Evolutionary conservation across 2,329 filamentous ascomycete genomes (phyloP).

Genomic region (Akanthomyces uredinophilus): DNA sequence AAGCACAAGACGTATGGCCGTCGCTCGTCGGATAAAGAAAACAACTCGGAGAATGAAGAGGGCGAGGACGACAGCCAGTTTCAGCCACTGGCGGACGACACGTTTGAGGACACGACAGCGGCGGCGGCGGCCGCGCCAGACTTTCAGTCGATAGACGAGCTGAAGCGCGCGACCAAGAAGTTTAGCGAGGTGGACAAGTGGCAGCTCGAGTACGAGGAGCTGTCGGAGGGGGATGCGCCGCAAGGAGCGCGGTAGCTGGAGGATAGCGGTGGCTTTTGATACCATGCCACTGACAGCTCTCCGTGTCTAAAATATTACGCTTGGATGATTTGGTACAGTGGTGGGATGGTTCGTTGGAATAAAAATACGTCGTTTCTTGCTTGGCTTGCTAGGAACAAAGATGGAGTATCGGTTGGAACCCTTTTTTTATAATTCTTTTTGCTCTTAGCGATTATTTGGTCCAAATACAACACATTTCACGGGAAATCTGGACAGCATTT

Average conservation of each 20-base stretch:
- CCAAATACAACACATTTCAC: neutral
- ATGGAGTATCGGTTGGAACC: neutral
- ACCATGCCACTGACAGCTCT: neutral
- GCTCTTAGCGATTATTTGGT: conserved; percentile 4
- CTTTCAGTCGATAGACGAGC: conserved; percentile 43
- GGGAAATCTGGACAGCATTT: neutral
- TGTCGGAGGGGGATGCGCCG: conserved; percentile 35
- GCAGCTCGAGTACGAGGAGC: conserved; percentile 63
- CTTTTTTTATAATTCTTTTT: neutral
- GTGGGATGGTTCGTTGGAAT: neutral
- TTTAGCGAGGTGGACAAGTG: conserved; percentile 66
- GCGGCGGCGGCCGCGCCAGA: conserved; percentile 31
- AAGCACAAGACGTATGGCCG: conserved; percentile 45
- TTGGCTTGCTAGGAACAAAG: neutral
- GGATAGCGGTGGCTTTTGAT: neutral
- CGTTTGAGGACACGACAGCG: conserved; percentile 32
- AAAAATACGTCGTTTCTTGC: neutral
- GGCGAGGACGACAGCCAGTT: conserved; percentile 31
- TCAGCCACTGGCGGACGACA: conserved; percentile 41
- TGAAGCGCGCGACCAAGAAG: conserved; percentile 55
- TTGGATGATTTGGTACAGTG: neutral
- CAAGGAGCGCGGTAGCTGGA: conserved; percentile 10
- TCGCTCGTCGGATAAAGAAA: conserved; percentile 54
- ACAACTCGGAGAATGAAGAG: conserved; percentile 34
- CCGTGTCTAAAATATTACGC: neutral